These are phyloP conservation scores for Platismatia glauca DNA, from an alignment of 495 filamentous ascomycete species.

Conservation along the genomic window DNA sequence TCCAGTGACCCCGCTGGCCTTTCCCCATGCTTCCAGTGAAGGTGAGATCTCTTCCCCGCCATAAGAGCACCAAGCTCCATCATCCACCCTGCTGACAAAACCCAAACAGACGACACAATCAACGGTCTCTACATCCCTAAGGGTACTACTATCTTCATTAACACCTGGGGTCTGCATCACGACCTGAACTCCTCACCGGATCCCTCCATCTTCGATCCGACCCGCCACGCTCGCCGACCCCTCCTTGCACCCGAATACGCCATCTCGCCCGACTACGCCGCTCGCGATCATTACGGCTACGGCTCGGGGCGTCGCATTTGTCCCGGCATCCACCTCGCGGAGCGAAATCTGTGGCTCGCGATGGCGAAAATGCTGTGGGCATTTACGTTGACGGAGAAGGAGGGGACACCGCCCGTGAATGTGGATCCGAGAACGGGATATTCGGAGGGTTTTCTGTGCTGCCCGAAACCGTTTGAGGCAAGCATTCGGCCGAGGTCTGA, in stretches of 20 bases:
- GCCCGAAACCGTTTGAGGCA: too few relatives aligned
- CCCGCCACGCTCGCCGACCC: not conserved
- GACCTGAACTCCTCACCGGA: slow-evolving; percentile 7
- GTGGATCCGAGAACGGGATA: too few relatives aligned
- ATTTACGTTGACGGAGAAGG: too few relatives aligned
- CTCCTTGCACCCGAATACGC: slow-evolving; percentile 21
- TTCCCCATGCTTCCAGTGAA: slow-evolving; percentile 27
- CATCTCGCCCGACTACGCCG: slow-evolving; percentile 3
- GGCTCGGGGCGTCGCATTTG: slow-evolving; percentile 54
- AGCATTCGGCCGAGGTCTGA: too few relatives aligned
- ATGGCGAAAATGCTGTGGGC: slow-evolving; percentile 46
- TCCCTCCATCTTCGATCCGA: not conserved
- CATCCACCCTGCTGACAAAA: too few relatives aligned
- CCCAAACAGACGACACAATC: not conserved
- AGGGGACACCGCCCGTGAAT: too few relatives aligned
- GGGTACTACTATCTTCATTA: slow-evolving; percentile 29
- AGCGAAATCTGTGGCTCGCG: slow-evolving; percentile 43
- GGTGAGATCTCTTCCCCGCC: too few relatives aligned
- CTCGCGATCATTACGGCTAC: slow-evolving; percentile 43
- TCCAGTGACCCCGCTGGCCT: slow-evolving; percentile 28
- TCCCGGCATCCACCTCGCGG: slow-evolving; percentile 48
- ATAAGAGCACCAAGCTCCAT: too few relatives aligned
- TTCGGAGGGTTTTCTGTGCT: too few relatives aligned
- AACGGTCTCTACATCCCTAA: slow-evolving; percentile 23
- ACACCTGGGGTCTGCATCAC: slow-evolving; percentile 31